These are phyloP conservation scores for Termitomyces eurrhizus DNA, from an alignment of 768 basidiomycete genomes.

Conservation along the genomic window DNA sequence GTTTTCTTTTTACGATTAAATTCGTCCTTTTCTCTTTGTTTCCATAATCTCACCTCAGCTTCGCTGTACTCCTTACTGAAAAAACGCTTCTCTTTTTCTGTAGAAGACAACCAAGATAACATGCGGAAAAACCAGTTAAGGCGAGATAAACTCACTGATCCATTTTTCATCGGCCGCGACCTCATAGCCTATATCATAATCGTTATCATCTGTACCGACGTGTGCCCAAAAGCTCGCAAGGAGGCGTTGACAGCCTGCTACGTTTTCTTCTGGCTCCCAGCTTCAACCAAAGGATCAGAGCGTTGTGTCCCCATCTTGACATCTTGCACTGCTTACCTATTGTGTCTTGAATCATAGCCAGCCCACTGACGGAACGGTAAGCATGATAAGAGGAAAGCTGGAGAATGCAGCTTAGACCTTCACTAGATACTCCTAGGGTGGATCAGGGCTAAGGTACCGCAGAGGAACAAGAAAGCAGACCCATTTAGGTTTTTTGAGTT, in stretches of 20 bases:
- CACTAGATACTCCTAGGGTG: slow-evolving; percentile 56
- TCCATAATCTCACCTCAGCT: slow-evolving; percentile 17
- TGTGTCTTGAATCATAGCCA: slow-evolving; percentile 50
- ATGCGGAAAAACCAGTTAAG: slow-evolving; percentile 2
- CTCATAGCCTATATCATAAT: slow-evolving; percentile 46
- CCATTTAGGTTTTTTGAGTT: slow-evolving; percentile 39
- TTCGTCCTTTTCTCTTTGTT: slow-evolving; percentile 18
- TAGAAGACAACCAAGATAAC: not conserved
- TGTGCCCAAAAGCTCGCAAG: slow-evolving; percentile 63
- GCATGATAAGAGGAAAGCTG: not conserved
- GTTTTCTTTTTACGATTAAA: slow-evolving; percentile 15
- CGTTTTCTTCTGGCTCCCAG: slow-evolving; percentile 67
- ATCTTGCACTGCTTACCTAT: slow-evolving; percentile 41
- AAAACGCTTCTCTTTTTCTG: slow-evolving; percentile 35
- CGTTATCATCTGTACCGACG: slow-evolving; percentile 51
- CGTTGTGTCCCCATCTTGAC: not conserved
- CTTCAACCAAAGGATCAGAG: slow-evolving; percentile 27
- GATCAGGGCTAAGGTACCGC: not conserved
- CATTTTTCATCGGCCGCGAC: slow-evolving; percentile 43
- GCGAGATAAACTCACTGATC: slow-evolving; percentile 45
- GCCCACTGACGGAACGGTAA: slow-evolving; percentile 51
- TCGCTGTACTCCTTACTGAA: slow-evolving; percentile 30
- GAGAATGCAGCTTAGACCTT: slow-evolving; percentile 44
- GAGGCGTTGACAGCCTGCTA: slow-evolving; percentile 53
- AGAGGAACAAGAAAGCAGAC: slow-evolving; percentile 28